A percentile compares a stretch with the other conserved stretches of the same genome.
These are phyloP conservation scores for Helotiales sp. DNA, from an alignment of 2,329 filamentous ascomycete genomes.

Conservation along the genomic window DNA sequence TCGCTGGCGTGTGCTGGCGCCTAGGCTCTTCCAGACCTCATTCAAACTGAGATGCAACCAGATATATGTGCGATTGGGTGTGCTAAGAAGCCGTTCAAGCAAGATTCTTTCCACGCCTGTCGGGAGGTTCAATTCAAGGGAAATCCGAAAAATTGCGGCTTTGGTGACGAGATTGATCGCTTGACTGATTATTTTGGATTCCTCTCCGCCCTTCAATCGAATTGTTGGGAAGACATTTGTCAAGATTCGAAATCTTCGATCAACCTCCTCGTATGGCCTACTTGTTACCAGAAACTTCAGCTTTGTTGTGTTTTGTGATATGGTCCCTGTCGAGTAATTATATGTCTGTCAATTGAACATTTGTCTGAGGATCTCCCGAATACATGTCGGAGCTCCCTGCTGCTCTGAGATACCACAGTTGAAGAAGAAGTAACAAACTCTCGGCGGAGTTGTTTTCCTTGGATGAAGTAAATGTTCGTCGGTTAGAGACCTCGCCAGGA, in stretches of 20 bases:
- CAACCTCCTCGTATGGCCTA: constrained; percentile 44
- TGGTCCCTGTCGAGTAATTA: not conserved
- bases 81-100: constrained; percentile 1
- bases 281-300: constrained; percentile 46
- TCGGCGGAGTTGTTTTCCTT: not conserved
- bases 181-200: constrained; percentile 44
- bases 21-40: constrained; percentile 4
- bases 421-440: not conserved
- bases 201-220: constrained; percentile 46
- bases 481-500: constrained; percentile 30
- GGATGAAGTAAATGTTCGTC: not conserved
- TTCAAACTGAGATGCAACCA: constrained; percentile 29
- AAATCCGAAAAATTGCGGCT: constrained; percentile 13
- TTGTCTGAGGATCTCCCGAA: not conserved
- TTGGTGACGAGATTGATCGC: constrained; percentile 47
- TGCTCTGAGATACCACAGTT: not conserved
- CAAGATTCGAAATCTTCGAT: constrained; percentile 36
- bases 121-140: not conserved
- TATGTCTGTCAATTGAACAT: not conserved
- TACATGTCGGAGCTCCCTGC: not conserved
- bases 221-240: constrained; percentile 39
- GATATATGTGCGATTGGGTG: constrained; percentile 28
- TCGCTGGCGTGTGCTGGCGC: not conserved
- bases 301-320: not conserved
- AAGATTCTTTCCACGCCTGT: constrained; percentile 6